A percentile compares a stretch with the other conserved stretches of the same genome.
phyloP scores from a whole-genome alignment of 73 alveolate genomes.

The Paramecium biaurelia region DNA sequence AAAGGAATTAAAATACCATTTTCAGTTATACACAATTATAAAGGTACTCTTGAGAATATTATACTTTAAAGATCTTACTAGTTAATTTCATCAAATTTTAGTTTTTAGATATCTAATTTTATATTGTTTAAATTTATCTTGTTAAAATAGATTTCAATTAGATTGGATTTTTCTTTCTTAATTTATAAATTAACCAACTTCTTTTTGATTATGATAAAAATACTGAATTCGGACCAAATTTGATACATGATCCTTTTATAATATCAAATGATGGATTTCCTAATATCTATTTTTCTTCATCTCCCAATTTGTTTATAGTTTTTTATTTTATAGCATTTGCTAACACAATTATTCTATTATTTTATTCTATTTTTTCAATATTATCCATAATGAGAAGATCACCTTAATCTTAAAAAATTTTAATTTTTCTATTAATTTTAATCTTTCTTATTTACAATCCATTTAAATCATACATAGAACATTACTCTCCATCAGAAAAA shows the following conservation, averaged over 20 bases:
- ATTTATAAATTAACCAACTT: background rate
- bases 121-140: background rate
- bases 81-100: background rate
- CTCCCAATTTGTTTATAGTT: background rate
- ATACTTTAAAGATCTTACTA: background rate
- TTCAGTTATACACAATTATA: conserved; percentile 24
- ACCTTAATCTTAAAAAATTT: background rate
- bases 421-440: background rate
- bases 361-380: background rate
- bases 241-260: background rate
- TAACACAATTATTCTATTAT: background rate
- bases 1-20: background rate
- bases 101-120: background rate
- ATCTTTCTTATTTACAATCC: background rate
- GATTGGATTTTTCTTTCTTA: background rate
- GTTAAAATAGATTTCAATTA: background rate
- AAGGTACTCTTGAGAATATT: background rate
- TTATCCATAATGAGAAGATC: background rate
- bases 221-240: background rate
- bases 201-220: background rate
- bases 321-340: background rate
- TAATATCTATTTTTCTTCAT: background rate
- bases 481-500: background rate
- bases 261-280: conserved; percentile 21
- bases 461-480: background rate